Evolutionary conservation across 2,329 filamentous ascomycete genomes (phyloP), one percentile per base, ranked within the genome.

Genomic region (Mariannaea elegans): DNA sequence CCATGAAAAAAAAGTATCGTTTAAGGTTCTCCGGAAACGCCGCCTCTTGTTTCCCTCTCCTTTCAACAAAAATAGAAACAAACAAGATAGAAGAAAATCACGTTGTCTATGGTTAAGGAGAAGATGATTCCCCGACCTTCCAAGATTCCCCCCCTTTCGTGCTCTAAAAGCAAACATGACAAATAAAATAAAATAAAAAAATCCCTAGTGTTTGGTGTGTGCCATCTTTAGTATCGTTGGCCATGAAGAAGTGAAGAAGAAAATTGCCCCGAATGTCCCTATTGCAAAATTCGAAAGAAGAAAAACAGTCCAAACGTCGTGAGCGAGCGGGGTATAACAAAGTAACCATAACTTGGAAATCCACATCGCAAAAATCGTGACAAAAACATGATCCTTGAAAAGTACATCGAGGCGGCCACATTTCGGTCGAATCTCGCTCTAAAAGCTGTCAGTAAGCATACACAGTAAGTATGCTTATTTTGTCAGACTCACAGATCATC

Each of bases 311-410:
- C 65, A 64, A 60, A 38, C 48, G 31, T 57, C 51, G 54, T 60
- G 54, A 66, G 64, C 42, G 67, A 70, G 65, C 56, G 64, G 67
- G 67, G 67, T 70, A 67, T 64, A 55, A 34, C 51, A 52, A 48
- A 56, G 51, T 27, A 36, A 41, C 18, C 46, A 44, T 56, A 47
- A 32, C 36, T 48, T 18, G 13, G n/a, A 65, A 62, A 42, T 61
- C 65, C 58, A 55, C 55, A 50, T n/a, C 53, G 64, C 58, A 62
- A 65, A 62, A 62, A 55, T 68, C 63, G 45, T 69, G 29, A 65
- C 38, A 42, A 48, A 47, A 42, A 46, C 50, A 47, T 51, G 23
- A 54, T 29, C 13, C 21, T 10, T 34, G 23, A 36, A 23, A 34
- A 41, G n/a, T 13, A 31, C 48, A 49, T 19, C 23, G 14, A 14